Percentiles rank a stretch among this genome's conserved stretches.
These are phyloP conservation scores for Plectranthus barbatus DNA, from an alignment of 257 asterid species.

Conservation along the genomic window DNA sequence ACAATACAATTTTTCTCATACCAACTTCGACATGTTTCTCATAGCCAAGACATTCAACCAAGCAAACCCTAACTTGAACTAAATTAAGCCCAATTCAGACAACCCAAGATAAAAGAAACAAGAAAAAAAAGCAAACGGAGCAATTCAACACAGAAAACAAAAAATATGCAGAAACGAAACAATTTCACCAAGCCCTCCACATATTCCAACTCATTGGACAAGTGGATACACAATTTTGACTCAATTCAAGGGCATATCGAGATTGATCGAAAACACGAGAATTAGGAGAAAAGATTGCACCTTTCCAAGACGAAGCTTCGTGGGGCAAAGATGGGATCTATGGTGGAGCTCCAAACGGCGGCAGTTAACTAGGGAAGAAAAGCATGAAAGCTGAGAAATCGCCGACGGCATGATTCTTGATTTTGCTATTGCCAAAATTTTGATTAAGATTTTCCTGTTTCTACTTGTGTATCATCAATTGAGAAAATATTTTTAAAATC, in stretches of 20 bases:
- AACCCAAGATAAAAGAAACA: background rate
- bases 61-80: background rate
- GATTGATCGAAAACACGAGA: background rate
- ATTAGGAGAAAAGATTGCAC: background rate
- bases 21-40: no score
- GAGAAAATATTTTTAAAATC: background rate
- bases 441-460: background rate
- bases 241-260: background rate
- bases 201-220: background rate
- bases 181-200: background rate
- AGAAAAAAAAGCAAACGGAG: background rate
- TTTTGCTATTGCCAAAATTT: background rate
- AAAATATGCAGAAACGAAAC: background rate
- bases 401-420: constrained; percentile 15
- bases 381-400: constrained; percentile 6
- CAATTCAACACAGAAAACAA: background rate
- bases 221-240: background rate
- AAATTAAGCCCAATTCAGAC: background rate
- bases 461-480: background rate
- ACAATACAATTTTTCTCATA: background rate
- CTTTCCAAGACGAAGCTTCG: constrained; percentile 1
- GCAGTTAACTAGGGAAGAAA: constrained; percentile 7
- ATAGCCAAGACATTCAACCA: background rate
- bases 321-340: background rate
- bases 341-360: constrained; percentile 8